A percentile compares a stretch with the other conserved stretches of the same genome.
Conservation (phyloP, 116 monocot genomes). For the Dioscorea cayenensis region DNA sequence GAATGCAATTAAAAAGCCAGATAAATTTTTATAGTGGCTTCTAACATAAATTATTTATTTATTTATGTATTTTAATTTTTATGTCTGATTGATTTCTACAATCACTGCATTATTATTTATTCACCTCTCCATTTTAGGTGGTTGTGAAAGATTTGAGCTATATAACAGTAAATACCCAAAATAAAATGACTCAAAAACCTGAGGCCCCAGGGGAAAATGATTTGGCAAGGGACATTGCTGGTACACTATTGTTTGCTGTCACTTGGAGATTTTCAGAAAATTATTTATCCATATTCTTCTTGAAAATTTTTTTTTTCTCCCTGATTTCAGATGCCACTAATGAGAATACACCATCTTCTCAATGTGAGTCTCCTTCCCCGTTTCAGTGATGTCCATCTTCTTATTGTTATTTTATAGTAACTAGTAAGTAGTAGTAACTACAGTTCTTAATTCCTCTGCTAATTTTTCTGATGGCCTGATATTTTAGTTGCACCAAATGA, state of each 20-base stretch:
- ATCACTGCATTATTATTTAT: background rate
- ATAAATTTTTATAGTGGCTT: too few relatives aligned
- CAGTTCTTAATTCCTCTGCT: background rate
- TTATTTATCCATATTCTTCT: background rate
- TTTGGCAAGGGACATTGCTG: background rate
- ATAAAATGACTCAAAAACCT: conserved; percentile 2
- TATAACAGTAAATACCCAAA: conserved; percentile 12
- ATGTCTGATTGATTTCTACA: background rate
- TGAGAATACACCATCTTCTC: too few relatives aligned
- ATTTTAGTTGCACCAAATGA: conserved; percentile 11
- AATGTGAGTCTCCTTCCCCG: too few relatives aligned
- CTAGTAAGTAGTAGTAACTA: too few relatives aligned
- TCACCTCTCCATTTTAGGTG: conserved; percentile 25
- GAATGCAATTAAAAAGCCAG: too few relatives aligned
- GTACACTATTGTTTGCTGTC: background rate
- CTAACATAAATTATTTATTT: background rate
- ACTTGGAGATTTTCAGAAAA: background rate
- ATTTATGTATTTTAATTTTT: background rate
- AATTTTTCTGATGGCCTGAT: background rate
- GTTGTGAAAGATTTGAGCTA: conserved; percentile 46
- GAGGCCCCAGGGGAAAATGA: background rate
- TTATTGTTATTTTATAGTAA: background rate
- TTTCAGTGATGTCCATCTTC: background rate
- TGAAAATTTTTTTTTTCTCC: background rate
- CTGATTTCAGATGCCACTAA: background rate